Evolutionary conservation across 306 rosid species (phyloP), one percentile per base, ranked within the genome.

Genomic region (Sindora glabra): DNA sequence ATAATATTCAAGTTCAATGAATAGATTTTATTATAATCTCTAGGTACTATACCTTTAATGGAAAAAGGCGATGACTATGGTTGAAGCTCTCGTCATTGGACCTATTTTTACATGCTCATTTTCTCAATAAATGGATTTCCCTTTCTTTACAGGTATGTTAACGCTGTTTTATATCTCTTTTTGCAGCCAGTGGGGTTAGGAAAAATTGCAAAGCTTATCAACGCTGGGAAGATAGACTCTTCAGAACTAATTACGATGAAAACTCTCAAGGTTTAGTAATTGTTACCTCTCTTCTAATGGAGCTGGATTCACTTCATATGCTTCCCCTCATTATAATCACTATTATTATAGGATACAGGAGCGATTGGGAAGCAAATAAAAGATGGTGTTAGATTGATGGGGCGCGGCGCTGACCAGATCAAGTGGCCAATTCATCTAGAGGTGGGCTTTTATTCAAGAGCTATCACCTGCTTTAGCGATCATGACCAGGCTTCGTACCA

Each of bases 311-410:
- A 38, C 63, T 50, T 62, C 49, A 19, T 77, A 17, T 7, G 13
- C 50, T 46, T 68, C 46, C 36, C 53, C 69, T 76, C 29, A 71
- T 48, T 75, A 18, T 71, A 26, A 42, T 69, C 54, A 59, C 49
- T 25, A 59, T 19, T 68, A 19, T 67, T 65, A 58, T 65, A 91
- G 98, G 98, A 91, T 76, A 73, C 98, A 51, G 78, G 85, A 62
- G 96, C 85, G 44, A 81, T 91, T 41, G 96, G 96, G 68, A 91
- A 91, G 74, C 98, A 91, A 68, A 83, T 88, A 39, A 53, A 88
- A 74, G 96, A 85, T 68, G 98, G 96, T 62, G 95, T 91, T 8
- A 70, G 98, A 71, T 78, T 91, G 76, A 88, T 91, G 98, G 96
- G 96, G 10, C 98, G 98, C 24, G 95, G 98, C 51, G 83, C 96